Conservation (phyloP, 768 basidiomycete genomes). For the Mycena haematopus region DNA sequence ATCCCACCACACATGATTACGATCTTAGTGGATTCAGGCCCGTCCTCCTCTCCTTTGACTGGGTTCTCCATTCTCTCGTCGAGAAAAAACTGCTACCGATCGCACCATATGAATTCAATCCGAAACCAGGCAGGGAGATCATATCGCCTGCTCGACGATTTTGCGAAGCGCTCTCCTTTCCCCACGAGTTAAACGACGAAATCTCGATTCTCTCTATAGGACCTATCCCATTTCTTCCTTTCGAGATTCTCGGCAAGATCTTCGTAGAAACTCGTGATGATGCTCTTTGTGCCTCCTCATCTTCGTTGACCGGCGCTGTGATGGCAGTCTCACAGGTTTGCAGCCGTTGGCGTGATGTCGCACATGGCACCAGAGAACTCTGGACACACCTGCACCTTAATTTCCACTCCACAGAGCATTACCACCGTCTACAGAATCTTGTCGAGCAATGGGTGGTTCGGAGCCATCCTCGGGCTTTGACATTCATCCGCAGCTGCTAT, state of each 20-base stretch:
- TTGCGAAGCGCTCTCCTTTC: not conserved
- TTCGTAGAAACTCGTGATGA: not conserved
- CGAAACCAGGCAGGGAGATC: not conserved
- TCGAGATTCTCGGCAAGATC: conserved; percentile 15
- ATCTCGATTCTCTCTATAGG: not conserved
- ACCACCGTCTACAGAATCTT: not conserved
- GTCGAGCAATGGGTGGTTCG: not conserved
- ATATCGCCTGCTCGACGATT: conserved; percentile 2
- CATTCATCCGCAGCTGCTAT: conserved; percentile 6
- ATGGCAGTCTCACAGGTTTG: conserved; percentile 5
- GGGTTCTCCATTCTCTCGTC: not conserved
- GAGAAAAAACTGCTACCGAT: not conserved
- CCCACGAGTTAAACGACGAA: not conserved
- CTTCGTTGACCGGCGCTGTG: no score
- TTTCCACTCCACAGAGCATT: conserved; percentile 1
- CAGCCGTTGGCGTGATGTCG: conserved; percentile 7
- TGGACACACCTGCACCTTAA: not conserved
- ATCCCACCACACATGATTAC: not conserved
- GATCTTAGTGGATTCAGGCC: not conserved
- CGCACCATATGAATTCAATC: not conserved
- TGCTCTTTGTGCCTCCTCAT: not conserved
- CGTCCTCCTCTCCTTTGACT: not conserved
- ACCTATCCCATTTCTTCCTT: not conserved
- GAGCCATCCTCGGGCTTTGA: not conserved
- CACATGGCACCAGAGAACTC: not conserved